Percentiles rank a stretch among this genome's conserved stretches.
phyloP scores from a whole-genome alignment of 2,329 filamentous ascomycete species.

The Phaeosphaeriaceae sp. region DNA sequence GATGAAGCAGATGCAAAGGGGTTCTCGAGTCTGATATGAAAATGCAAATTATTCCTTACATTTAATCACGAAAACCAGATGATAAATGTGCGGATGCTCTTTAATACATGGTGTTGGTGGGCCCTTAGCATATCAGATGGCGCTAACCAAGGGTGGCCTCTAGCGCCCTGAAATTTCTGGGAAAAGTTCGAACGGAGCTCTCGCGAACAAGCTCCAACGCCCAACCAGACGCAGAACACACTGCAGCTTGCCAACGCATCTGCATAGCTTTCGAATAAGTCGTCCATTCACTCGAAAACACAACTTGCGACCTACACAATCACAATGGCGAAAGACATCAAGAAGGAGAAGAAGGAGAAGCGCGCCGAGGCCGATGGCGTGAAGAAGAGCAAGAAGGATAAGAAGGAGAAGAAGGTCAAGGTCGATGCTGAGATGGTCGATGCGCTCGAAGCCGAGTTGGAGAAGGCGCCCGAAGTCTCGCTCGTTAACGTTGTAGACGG shows the following conservation, averaged over 20 bases:
- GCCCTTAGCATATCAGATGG: neutral
- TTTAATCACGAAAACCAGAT: conserved; percentile 26
- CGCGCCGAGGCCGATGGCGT: conserved; percentile 52
- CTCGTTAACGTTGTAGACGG: conserved; percentile 50
- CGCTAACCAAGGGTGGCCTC: neutral
- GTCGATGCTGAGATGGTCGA: conserved; percentile 60
- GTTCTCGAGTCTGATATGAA: conserved; percentile 13
- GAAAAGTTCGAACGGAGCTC: conserved; percentile 27
- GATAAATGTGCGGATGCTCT: conserved; percentile 10
- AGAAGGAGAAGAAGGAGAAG: conserved; percentile 73
- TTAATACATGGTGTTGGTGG: neutral
- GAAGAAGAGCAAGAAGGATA: conserved; percentile 62
- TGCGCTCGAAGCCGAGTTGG: conserved; percentile 62
- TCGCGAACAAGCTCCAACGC: conserved; percentile 16
- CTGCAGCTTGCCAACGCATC: neutral
- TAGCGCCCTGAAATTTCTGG: conserved; percentile 19
- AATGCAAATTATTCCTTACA: neutral
- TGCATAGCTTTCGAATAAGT: neutral
- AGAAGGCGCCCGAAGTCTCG: conserved; percentile 66
- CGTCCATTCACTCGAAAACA: too few relatives aligned
- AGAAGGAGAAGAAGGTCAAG: conserved; percentile 74
- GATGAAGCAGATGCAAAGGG: conserved; percentile 24
- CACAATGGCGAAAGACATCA: conserved; percentile 52
- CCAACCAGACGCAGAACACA: neutral
- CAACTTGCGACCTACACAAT: neutral